A percentile compares a stretch with the other conserved stretches of the same genome.
Conservation (phyloP, 495 filamentous ascomycete species). For the Penicillium maclennaniae region DNA sequence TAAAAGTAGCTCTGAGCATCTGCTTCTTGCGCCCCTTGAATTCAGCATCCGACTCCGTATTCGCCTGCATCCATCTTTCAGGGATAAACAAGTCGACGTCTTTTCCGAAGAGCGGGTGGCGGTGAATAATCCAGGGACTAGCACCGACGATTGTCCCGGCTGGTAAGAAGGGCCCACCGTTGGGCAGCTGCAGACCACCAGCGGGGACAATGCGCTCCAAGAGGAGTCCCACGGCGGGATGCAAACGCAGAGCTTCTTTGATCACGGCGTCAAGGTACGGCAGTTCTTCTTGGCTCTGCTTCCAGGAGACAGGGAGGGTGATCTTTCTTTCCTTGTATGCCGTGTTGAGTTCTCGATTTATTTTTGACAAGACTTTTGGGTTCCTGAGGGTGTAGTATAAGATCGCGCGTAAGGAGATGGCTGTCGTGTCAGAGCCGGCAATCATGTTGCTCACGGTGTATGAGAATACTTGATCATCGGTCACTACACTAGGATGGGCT, state of each 20-base stretch:
- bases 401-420: slow-evolving; percentile 44
- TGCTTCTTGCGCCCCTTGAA: slow-evolving; percentile 15
- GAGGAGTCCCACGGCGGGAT: slow-evolving; percentile 56
- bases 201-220: slow-evolving; percentile 46
- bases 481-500: slow-evolving; percentile 31
- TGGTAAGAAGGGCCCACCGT: slow-evolving; percentile 49
- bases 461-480: slow-evolving; percentile 26
- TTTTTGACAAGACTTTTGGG: slow-evolving; percentile 17
- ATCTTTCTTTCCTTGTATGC: slow-evolving; percentile 40
- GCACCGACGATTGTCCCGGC: slow-evolving; percentile 61
- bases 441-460: slow-evolving; percentile 43
- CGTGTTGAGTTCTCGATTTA: slow-evolving; percentile 33
- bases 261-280: slow-evolving; percentile 62
- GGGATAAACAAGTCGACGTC: slow-evolving; percentile 43
- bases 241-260: slow-evolving; percentile 63
- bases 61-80: slow-evolving; percentile 48
- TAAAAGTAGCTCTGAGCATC: slow-evolving; percentile 23
- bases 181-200: slow-evolving; percentile 31
- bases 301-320: slow-evolving; percentile 26
- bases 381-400: slow-evolving; percentile 50
- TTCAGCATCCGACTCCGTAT: slow-evolving; percentile 41
- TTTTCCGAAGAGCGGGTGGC: slow-evolving; percentile 9
- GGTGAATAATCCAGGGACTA: slow-evolving; percentile 26
- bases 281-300: slow-evolving; percentile 42
- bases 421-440: slow-evolving; percentile 52